Percentiles rank a stretch among this genome's conserved stretches.
Conservation (phyloP, 768 basidiomycete genomes). For the Lactarius sp. region DNA sequence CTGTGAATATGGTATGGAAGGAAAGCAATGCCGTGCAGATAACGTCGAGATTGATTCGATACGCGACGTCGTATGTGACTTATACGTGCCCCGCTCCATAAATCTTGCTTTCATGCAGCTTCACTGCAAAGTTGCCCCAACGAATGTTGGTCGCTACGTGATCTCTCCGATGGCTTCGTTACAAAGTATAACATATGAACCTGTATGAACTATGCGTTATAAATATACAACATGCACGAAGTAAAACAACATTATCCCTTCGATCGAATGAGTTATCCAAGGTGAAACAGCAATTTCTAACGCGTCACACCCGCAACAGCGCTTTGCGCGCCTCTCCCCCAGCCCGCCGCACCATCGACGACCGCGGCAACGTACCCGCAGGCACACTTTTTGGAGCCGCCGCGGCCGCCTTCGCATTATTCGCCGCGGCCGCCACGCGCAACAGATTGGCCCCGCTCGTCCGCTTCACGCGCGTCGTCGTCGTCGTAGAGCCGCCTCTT, state of each 20-base stretch:
- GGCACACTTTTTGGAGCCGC: background rate
- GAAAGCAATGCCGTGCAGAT: background rate
- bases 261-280: background rate
- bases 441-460: constrained; percentile 50
- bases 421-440: constrained; percentile 54
- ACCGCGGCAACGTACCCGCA: background rate
- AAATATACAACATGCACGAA: background rate
- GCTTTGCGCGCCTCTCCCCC: constrained; percentile 50
- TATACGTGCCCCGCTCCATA: background rate
- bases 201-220: background rate
- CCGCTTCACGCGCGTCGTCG: constrained; percentile 34
- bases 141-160: background rate
- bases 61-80: background rate
- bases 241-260: background rate
- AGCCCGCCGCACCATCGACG: constrained; percentile 36
- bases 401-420: constrained; percentile 39
- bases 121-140: background rate
- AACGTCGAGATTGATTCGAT: background rate
- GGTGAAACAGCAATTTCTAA: background rate
- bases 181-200: background rate
- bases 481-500: constrained; percentile 13
- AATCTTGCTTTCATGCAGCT: background rate
- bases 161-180: background rate
- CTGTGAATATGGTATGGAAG: background rate
- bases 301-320: constrained; percentile 34